Conservation (phyloP, 129 eudicot genomes). For the Artemisia annua region DNA sequence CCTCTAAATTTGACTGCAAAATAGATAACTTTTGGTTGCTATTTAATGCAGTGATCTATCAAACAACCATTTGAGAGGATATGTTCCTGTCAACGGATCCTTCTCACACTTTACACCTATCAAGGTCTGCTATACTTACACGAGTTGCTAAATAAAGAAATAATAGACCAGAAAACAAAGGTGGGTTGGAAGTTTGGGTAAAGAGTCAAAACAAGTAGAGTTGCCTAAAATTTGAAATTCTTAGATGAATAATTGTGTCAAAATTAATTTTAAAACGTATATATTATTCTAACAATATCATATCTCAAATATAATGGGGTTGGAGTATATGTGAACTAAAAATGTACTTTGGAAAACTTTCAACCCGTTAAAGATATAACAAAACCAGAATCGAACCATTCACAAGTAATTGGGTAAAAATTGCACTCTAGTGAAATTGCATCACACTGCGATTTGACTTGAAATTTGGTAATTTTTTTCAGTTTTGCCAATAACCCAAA, state of each 20-base stretch:
- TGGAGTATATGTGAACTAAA: background rate
- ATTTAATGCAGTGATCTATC: constrained; percentile 31
- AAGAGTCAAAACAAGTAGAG: background rate
- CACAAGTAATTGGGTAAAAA: background rate
- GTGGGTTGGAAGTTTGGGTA: background rate
- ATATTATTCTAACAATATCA: background rate
- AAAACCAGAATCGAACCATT: background rate
- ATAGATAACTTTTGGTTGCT: background rate
- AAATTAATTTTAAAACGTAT: background rate
- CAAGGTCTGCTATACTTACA: constrained; percentile 22
- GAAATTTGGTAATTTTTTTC: constrained; percentile 19
- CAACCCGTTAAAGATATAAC: background rate
- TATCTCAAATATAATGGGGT: background rate
- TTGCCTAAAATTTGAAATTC: too few species aligned
- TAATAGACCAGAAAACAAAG: too few species aligned
- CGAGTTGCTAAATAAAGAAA: background rate
- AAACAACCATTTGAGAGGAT: constrained; percentile 29
- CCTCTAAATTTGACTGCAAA: background rate
- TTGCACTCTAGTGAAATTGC: background rate
- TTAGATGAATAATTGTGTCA: background rate
- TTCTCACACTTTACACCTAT: constrained; percentile 30
- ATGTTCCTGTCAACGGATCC: constrained; percentile 36
- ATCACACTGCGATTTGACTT: background rate
- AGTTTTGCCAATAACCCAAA: constrained; percentile 51
- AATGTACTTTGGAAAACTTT: background rate